Conservation (phyloP, 805 yeast genomes). For the Kodamaea lidongshanica region DNA sequence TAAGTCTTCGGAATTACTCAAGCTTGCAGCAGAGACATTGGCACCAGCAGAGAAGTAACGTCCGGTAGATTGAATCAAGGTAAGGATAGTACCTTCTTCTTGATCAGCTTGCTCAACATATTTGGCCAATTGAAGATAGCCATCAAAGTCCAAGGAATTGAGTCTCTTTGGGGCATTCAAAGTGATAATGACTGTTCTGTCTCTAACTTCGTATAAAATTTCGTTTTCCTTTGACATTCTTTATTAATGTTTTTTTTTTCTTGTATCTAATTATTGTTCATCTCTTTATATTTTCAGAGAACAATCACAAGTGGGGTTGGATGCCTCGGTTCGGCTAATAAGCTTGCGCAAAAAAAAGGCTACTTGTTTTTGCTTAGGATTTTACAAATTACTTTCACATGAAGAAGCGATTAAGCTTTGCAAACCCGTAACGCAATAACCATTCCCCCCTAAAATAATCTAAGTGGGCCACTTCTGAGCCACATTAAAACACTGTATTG, state of each 20-base stretch:
- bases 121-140: slow-evolving; percentile 56
- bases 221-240: too few relatives aligned
- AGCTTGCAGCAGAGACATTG: slow-evolving; percentile 44
- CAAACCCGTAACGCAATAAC: too few relatives aligned
- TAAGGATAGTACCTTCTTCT: slow-evolving; percentile 55
- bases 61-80: slow-evolving; percentile 67
- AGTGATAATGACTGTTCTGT: slow-evolving; percentile 54
- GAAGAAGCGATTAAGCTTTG: too few relatives aligned
- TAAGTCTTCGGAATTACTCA: slow-evolving; percentile 24
- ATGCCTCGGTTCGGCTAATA: too few relatives aligned
- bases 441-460: too few relatives aligned
- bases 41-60: slow-evolving; percentile 84
- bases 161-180: slow-evolving; percentile 54
- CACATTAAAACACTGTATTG: too few relatives aligned
- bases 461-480: too few relatives aligned
- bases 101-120: slow-evolving; percentile 56
- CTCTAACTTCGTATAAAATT: slow-evolving; percentile 39
- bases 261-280: slow-evolving; percentile 1
- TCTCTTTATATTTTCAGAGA: neutral
- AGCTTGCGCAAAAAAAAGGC: too few relatives aligned
- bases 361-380: too few relatives aligned
- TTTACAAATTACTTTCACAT: too few relatives aligned
- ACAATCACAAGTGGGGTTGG: too few relatives aligned
- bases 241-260: slow-evolving; percentile 8
- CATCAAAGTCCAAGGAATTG: slow-evolving; percentile 63